Conservation (phyloP, 306 rosid species). For the Hippophae tibetana region DNA sequence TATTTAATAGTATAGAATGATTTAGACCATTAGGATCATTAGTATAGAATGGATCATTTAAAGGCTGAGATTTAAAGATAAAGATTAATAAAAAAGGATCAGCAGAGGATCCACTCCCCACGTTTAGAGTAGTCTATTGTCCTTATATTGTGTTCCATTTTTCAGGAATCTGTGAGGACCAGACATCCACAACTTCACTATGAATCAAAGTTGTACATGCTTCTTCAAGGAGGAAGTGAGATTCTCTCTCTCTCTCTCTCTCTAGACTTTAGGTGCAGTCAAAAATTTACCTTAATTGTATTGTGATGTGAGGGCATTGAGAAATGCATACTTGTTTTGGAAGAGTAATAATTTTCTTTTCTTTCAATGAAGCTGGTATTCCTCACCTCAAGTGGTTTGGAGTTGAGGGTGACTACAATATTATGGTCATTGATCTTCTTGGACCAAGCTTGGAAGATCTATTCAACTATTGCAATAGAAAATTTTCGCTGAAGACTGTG, state of each 20-base stretch:
- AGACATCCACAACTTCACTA: conserved; percentile 99
- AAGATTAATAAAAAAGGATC: no score
- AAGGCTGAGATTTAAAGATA: no score
- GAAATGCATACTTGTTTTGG: neutral
- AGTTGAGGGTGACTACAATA: conserved; percentile 87
- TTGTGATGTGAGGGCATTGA: neutral
- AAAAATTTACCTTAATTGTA: no score
- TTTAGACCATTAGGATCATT: no score
- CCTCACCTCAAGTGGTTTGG: conserved; percentile 99
- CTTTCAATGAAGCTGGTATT: conserved; percentile 66
- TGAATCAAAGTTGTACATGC: conserved; percentile 96
- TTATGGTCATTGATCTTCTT: conserved; percentile 97
- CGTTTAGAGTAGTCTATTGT: neutral
- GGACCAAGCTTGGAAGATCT: conserved; percentile 99
- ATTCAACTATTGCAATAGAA: conserved; percentile 92
- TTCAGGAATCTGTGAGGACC: conserved; percentile 88
- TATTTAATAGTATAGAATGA: no score
- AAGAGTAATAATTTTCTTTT: conserved; percentile 19
- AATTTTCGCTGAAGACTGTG: conserved; percentile 79
- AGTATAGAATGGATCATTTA: no score
- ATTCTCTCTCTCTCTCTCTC: conserved; percentile 10
- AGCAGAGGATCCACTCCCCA: no score
- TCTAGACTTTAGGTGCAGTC: no score
- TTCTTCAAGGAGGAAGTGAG: conserved; percentile 99
- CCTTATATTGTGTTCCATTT: conserved; percentile 6